Base-by-base conservation (phyloP, 768 basidiomycete species). In the Boletales sp. region DNA sequence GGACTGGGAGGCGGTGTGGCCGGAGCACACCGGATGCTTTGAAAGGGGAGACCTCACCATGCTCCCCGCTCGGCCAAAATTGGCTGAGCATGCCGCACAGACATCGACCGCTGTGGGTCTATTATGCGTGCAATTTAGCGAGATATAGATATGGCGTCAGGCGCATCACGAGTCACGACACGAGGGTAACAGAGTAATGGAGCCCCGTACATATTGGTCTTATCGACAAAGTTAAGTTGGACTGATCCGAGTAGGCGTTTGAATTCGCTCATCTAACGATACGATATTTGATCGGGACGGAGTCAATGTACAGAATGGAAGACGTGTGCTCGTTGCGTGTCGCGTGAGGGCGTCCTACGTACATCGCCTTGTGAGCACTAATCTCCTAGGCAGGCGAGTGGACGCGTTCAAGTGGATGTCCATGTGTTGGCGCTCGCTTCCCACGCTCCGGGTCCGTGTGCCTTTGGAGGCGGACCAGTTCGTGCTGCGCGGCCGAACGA, bases 101-200 rank as follows among this genome's bases (percentile, higher is more conserved):
- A 53, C 41, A 53, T 51, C 59, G 52, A 43, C 59, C 51, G 56
- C 57, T 49, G 17, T 57, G 59, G 59, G 55, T 53, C 57, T 51
- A 18, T 61, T 61, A 56, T 41, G 42, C 32, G 34, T 45, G 48
- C 49, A 21, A 57, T 53, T 30, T 48, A 10, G 36, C 49, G 42
- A 54, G 55, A 61, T 59, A 59, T 51, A 25, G 53, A 41, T 19
- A 28, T 5, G 25, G 25, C 3, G 42, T 11, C 34, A 58, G 45
- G 25, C 25, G 25, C 25, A 28, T 28, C 25, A 28, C 25, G 25
- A 6, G 25, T 51, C 53, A 46, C 44, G 47, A 51, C 45, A 41
- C 34, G 44, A n/a, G n/a, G 53, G 28, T 44, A 48, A 33, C 44
- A 43, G 25, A 54, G 43, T 21, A 51, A 49, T 47, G 56, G 49